A percentile compares a stretch with the other conserved stretches of the same genome.
phyloP scores from a whole-genome alignment of 2,329 filamentous ascomycete species.

The Apiospora marii region DNA sequence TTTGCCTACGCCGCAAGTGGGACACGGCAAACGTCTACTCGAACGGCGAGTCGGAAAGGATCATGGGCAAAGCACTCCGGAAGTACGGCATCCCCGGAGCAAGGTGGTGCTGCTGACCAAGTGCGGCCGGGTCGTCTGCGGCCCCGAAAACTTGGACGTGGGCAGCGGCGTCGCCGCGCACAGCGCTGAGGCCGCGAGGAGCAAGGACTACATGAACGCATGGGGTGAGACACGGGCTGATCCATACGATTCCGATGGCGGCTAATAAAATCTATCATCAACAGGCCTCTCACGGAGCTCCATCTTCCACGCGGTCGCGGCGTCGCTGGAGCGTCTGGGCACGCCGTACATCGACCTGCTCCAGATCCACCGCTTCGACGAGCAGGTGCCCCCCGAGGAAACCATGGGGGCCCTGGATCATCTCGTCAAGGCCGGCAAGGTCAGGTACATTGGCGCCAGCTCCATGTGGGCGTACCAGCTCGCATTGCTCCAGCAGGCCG shows the following conservation, averaged over 20 bases:
- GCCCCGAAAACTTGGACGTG: not conserved
- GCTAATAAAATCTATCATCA: too few relatives aligned
- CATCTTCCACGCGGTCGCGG: slow-evolving; percentile 5
- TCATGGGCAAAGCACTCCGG: not conserved
- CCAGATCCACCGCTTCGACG: slow-evolving; percentile 1
- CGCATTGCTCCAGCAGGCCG: slow-evolving; percentile 57
- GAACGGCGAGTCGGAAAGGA: not conserved
- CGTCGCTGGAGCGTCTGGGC: not conserved
- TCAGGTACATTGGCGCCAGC: slow-evolving; percentile 22
- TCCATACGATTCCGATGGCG: too few relatives aligned
- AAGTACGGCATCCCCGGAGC: not conserved
- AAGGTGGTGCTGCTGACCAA: slow-evolving; percentile 14
- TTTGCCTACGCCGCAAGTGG: not conserved
- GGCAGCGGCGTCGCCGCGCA: not conserved
- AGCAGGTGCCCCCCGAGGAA: not conserved
- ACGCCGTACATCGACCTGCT: slow-evolving; percentile 13
- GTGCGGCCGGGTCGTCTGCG: not conserved
- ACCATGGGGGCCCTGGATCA: slow-evolving; percentile 1
- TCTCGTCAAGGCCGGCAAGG: slow-evolving; percentile 18
- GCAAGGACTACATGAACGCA: slow-evolving; percentile 1
- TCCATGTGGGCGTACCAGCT: slow-evolving; percentile 55
- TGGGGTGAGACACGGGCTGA: not conserved
- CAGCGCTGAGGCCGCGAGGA: not conserved
- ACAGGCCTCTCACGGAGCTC: not conserved
- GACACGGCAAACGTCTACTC: slow-evolving; percentile 10